Conservation (phyloP, 345 rosid species). For the Cardamine chenopodiifolia region DNA sequence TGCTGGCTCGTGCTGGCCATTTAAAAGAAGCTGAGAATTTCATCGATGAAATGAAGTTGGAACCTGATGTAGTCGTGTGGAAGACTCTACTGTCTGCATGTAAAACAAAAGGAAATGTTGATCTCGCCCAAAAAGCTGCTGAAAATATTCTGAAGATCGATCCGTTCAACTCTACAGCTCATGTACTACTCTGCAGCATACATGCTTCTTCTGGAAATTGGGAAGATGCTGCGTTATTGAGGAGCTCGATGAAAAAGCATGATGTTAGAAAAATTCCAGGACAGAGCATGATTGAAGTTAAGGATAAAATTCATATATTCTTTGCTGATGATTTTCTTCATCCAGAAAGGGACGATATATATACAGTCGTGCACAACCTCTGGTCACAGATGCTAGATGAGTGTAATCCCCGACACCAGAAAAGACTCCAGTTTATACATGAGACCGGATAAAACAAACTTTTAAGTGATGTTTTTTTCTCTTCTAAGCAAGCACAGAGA, state of each 20-base stretch:
- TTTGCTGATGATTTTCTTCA: conserved; percentile 64
- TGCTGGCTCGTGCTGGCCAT: conserved; percentile 77
- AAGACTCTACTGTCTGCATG: conserved; percentile 77
- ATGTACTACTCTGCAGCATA: conserved; percentile 63
- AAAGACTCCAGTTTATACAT: conserved; percentile 22
- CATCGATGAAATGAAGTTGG: conserved; percentile 52
- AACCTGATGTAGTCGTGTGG: conserved; percentile 65
- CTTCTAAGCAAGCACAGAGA: not conserved
- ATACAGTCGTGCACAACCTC: conserved; percentile 46
- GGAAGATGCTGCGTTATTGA: conserved; percentile 62
- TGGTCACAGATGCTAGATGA: conserved; percentile 55
- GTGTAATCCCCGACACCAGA: conserved; percentile 38
- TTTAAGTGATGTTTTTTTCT: not conserved
- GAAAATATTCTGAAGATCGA: conserved; percentile 64
- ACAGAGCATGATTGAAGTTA: conserved; percentile 78
- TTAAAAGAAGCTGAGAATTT: conserved; percentile 65
- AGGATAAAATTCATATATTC: conserved; percentile 55
- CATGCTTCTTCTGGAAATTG: conserved; percentile 62
- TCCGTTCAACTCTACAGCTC: conserved; percentile 64
- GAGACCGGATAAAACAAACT: not conserved
- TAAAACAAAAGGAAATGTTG: conserved; percentile 61
- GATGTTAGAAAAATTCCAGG: conserved; percentile 68
- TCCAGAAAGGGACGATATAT: conserved; percentile 60
- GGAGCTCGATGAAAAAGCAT: conserved; percentile 59
- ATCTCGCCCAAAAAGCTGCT: conserved; percentile 65